These are phyloP conservation scores for Quercus tomentella DNA, from an alignment of 331 rosid species.

Conservation along the genomic window DNA sequence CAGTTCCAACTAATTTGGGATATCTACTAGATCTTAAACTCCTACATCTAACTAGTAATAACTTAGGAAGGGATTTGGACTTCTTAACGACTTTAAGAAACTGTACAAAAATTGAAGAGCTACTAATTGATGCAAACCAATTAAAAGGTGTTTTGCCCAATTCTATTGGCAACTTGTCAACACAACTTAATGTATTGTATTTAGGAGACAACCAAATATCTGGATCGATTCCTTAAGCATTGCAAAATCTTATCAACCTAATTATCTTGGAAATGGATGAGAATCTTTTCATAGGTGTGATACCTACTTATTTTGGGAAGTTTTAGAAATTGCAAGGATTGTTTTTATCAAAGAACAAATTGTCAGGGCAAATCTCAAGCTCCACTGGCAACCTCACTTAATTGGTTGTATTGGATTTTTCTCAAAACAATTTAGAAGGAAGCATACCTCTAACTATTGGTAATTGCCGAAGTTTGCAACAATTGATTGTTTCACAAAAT, in stretches of 20 bases:
- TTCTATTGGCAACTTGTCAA: constrained; percentile 13
- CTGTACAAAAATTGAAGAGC: fast-evolving
- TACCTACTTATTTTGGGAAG: no score
- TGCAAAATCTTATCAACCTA: not conserved
- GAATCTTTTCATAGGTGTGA: no score
- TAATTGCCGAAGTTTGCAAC: not conserved
- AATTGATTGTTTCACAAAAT: no score
- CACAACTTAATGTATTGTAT: fast-evolving
- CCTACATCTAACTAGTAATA: fast-evolving
- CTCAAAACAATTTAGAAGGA: no score
- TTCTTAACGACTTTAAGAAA: constrained; percentile 30
- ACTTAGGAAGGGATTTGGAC: constrained; percentile 26
- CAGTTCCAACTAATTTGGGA: constrained; percentile 14
- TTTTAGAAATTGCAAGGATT: no score
- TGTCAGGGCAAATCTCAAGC: no score
- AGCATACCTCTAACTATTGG: not conserved
- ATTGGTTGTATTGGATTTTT: no score
- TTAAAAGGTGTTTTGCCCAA: constrained; percentile 20
- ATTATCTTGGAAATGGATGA: no score
- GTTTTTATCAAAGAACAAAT: no score
- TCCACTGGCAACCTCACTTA: no score
- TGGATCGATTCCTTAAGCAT: constrained; percentile 12
- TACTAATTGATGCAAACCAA: fast-evolving
- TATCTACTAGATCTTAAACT: not conserved
- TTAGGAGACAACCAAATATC: not conserved